Conservation (phyloP, 148 eudicot genomes). For the Dysphania ambrosioides region DNA sequence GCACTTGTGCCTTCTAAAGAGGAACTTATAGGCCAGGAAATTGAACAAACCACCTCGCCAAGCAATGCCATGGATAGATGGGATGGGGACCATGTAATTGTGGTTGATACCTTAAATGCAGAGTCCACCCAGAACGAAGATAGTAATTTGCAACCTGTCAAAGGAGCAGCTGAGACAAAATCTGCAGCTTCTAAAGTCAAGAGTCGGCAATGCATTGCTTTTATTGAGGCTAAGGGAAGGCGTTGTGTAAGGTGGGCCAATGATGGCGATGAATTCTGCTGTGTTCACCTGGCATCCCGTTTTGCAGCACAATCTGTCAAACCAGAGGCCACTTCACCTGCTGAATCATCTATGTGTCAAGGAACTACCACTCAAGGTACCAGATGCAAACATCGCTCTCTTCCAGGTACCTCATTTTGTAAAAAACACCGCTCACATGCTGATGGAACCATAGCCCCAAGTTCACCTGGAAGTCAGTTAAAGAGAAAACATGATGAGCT, state of each 20-base stretch:
- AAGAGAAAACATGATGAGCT: conserved; percentile 57
- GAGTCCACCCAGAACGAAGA: conserved; percentile 36
- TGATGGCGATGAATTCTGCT: conserved; percentile 88
- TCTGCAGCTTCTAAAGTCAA: conserved; percentile 36
- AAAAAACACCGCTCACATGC: conserved; percentile 70
- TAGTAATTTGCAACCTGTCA: conserved; percentile 29
- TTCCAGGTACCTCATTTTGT: conserved; percentile 67
- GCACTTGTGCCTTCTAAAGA: conserved; percentile 25
- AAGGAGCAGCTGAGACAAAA: conserved; percentile 33
- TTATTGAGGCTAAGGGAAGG: conserved; percentile 87
- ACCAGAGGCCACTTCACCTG: conserved; percentile 40
- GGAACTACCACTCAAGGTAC: conserved; percentile 81
- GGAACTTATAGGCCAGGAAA: conserved; percentile 28
- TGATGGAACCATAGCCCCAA: conserved; percentile 31
- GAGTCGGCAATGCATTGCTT: conserved; percentile 73
- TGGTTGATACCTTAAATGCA: conserved; percentile 41
- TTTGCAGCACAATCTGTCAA: conserved; percentile 39
- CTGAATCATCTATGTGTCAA: conserved; percentile 61
- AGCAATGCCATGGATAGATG: conserved; percentile 36
- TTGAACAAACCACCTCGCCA: conserved; percentile 22
- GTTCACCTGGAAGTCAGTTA: conserved; percentile 37
- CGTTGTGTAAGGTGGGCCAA: conserved; percentile 94
- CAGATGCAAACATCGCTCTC: conserved; percentile 80
- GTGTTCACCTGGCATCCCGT: conserved; percentile 83
- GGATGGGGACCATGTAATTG: conserved; percentile 36